A percentile compares a stretch with the other conserved stretches of the same genome.
Evolutionary conservation across 805 yeast species (phyloP).

Genomic region (Barnettozyma siamensis): DNA sequence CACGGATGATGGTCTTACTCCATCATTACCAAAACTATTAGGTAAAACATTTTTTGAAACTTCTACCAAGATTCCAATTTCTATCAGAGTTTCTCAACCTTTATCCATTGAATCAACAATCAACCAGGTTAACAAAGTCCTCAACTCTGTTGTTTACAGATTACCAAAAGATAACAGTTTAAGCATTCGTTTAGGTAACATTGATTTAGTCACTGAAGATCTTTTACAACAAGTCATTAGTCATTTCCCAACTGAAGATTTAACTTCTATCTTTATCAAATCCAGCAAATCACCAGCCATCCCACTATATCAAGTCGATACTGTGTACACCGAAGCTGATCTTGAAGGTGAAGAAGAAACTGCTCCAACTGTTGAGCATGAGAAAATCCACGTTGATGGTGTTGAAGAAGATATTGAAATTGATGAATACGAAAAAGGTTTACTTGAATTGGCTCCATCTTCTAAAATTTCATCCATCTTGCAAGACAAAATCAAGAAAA

Average conservation of each 20-base stretch:
- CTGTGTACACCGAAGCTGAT: slow-evolving; percentile 32
- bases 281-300: slow-evolving; percentile 71
- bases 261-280: slow-evolving; percentile 61
- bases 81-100: slow-evolving; percentile 42
- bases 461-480: slow-evolving; percentile 57
- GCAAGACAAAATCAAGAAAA: slow-evolving; percentile 44
- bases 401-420: slow-evolving; percentile 38
- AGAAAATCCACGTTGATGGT: slow-evolving; percentile 27
- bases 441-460: slow-evolving; percentile 79
- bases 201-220: slow-evolving; percentile 35
- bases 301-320: slow-evolving; percentile 72
- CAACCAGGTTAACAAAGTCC: slow-evolving; percentile 53
- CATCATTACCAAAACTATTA: slow-evolving; percentile 73
- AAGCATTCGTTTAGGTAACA: slow-evolving; percentile 59
- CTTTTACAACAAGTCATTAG: slow-evolving; percentile 49
- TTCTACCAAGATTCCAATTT: slow-evolving; percentile 59
- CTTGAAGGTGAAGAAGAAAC: slow-evolving; percentile 13
- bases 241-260: slow-evolving; percentile 38
- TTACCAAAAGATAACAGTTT: slow-evolving; percentile 72
- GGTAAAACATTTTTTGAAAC: slow-evolving; percentile 70
- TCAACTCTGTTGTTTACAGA: slow-evolving; percentile 52
- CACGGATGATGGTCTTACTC: slow-evolving; percentile 76
- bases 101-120: slow-evolving; percentile 46
- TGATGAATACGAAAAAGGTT: slow-evolving; percentile 64
- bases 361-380: background rate